These are phyloP conservation scores for Solanum hybrid DNA, from an alignment of 305 asterid species.

Conservation along the genomic window DNA sequence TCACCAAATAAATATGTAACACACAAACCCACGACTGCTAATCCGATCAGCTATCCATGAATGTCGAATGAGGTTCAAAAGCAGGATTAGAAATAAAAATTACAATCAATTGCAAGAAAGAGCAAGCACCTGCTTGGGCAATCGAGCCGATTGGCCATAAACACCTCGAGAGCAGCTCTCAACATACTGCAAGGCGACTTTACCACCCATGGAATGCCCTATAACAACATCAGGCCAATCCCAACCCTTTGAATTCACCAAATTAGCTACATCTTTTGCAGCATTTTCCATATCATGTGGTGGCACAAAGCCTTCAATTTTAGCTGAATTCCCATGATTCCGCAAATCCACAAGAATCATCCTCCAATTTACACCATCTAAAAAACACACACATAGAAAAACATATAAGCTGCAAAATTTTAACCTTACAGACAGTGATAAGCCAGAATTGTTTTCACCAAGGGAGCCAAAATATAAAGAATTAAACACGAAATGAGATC, in stretches of 20 bases:
- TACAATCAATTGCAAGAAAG: background rate
- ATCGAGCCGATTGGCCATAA: conserved; percentile 37
- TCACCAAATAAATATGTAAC: background rate
- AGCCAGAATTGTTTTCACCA: background rate
- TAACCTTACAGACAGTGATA: background rate
- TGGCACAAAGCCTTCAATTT: conserved; percentile 35
- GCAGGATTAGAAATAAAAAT: background rate
- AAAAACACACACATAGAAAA: background rate
- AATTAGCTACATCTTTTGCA: conserved; percentile 73
- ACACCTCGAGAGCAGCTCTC: conserved; percentile 62
- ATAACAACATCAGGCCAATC: conserved; percentile 90
- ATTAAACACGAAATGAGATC: background rate
- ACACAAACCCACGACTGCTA: background rate
- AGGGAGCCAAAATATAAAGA: background rate
- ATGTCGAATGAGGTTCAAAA: background rate
- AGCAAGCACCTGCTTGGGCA: conserved; percentile 70
- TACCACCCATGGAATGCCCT: conserved; percentile 96
- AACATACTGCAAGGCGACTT: conserved; percentile 78
- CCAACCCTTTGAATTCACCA: conserved; percentile 65
- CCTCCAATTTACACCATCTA: conserved; percentile 48
- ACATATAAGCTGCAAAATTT: background rate
- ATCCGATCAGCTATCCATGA: background rate
- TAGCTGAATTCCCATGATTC: conserved; percentile 84
- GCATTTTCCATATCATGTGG: conserved; percentile 75
- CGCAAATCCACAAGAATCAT: conserved; percentile 78